phyloP scores from a whole-genome alignment of 2,329 filamentous ascomycete genomes.

The Xylariomycetidae sp. region DNA sequence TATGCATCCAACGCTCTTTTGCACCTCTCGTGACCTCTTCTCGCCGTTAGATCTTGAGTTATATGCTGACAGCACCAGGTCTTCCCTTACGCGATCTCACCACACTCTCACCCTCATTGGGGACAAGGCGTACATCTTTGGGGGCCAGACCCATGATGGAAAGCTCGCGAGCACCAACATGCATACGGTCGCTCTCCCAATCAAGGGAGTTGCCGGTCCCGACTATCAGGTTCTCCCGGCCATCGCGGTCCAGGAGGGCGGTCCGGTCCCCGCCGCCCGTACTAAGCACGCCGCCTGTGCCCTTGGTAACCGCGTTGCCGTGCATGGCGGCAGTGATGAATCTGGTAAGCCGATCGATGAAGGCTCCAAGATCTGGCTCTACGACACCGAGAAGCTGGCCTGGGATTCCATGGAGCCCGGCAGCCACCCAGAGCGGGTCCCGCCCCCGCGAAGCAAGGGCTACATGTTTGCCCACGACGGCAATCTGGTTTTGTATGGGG shows the following conservation, averaged over 20 bases:
- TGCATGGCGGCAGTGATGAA: conserved; percentile 31
- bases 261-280: conserved; percentile 26
- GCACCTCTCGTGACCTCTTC: too few species aligned
- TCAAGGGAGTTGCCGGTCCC: conserved; percentile 20
- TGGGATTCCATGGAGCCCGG: conserved; percentile 28
- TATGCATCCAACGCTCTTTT: conserved; percentile 10
- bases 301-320: conserved; percentile 24
- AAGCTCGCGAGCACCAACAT: conserved; percentile 43
- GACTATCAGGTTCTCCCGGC: conserved; percentile 29
- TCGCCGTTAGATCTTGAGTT: too few species aligned
- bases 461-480: conserved; percentile 32
- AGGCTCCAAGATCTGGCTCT: conserved; percentile 30
- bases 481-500: conserved; percentile 46
- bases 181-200: conserved; percentile 45
- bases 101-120: conserved; percentile 48
- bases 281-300: conserved; percentile 31
- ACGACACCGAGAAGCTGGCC: conserved; percentile 28
- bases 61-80: conserved; percentile 14
- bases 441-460: conserved; percentile 27
- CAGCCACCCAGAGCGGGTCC: conserved; percentile 25
- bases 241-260: conserved; percentile 21
- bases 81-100: conserved; percentile 38
- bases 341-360: conserved; percentile 25
- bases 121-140: conserved; percentile 50
- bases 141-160: conserved; percentile 35